Percentiles rank a stretch among this genome's conserved stretches.
Conservation (phyloP, 129 eudicot genomes). For the Artemisia argyi region DNA sequence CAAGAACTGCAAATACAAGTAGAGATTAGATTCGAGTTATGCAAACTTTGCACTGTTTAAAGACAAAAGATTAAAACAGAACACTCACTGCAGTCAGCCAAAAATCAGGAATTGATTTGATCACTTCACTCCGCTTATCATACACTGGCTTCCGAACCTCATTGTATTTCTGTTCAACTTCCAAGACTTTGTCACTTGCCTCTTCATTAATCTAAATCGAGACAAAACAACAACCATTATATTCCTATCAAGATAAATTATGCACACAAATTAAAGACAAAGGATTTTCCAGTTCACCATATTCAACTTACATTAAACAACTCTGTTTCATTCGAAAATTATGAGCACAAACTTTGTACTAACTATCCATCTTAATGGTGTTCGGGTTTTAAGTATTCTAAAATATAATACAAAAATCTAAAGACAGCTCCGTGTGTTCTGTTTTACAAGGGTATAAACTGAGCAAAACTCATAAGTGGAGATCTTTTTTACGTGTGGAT, state of each 20-base stretch:
- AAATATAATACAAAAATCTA: too few species aligned
- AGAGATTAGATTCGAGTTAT: conserved; percentile 3
- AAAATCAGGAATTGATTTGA: conserved; percentile 84
- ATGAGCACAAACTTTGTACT: neutral
- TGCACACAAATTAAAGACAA: neutral
- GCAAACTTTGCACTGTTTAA: neutral
- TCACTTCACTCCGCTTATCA: conserved; percentile 70
- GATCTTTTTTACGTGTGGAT: neutral
- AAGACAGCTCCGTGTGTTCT: too few species aligned
- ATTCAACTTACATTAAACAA: neutral
- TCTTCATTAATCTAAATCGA: conserved; percentile 75
- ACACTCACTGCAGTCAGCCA: conserved; percentile 90
- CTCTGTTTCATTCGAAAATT: neutral
- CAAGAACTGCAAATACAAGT: conserved; percentile 54
- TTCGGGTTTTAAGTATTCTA: too few species aligned
- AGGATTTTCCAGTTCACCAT: neutral
- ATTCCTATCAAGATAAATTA: neutral
- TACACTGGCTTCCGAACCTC: conserved; percentile 85
- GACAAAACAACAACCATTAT: neutral
- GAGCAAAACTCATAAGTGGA: neutral
- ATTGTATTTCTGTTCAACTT: conserved; percentile 76
- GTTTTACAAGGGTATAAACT: neutral
- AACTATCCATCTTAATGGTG: neutral
- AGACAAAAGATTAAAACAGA: neutral
- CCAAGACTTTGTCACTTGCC: conserved; percentile 88